Evolutionary conservation across 768 basidiomycete genomes (phyloP).

Genomic region (Porpolomopsis calyptriformis): DNA sequence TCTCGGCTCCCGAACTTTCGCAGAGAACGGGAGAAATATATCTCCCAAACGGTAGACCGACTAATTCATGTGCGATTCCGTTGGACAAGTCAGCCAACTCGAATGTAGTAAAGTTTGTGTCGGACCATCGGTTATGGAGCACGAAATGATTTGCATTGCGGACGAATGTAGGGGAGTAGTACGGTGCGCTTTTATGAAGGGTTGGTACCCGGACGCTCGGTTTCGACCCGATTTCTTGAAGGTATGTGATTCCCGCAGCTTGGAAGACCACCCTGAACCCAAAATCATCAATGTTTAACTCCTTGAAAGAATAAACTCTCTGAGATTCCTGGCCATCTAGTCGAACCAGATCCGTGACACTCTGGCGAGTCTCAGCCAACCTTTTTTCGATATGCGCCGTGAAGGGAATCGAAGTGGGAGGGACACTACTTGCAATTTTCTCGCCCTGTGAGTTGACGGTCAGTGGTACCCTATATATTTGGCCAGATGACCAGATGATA

Average conservation of each 20-base stretch:
- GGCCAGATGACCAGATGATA: conserved; percentile 66
- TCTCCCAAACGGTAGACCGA: conserved; percentile 51
- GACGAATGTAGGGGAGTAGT: conserved; percentile 65
- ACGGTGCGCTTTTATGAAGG: conserved; percentile 36
- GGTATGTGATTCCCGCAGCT: conserved; percentile 51
- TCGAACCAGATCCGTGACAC: conserved; percentile 36
- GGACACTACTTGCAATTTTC: conserved; percentile 24
- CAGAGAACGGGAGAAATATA: conserved; percentile 54
- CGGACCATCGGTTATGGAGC: conserved; percentile 62
- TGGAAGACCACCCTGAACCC: conserved; percentile 52
- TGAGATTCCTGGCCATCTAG: conserved; percentile 46
- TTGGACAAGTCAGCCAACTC: conserved; percentile 48
- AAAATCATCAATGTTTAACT: conserved; percentile 44
- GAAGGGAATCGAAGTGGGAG: conserved; percentile 45
- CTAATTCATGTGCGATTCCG: conserved; percentile 36
- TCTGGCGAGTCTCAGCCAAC: conserved; percentile 46
- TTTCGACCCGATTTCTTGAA: conserved; percentile 31
- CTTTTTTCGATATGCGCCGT: conserved; percentile 52
- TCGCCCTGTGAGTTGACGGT: conserved; percentile 43
- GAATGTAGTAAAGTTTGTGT: conserved; percentile 48
- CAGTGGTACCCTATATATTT: conserved; percentile 55
- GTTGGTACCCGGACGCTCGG: conserved; percentile 34
- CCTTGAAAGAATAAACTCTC: conserved; percentile 51
- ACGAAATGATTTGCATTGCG: conserved; percentile 37
- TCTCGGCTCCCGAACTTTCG: conserved; percentile 27